These are phyloP conservation scores for Cutaneotrichosporon arboriforme DNA, from an alignment of 1,284 basidiomycete genomes.

Conservation along the genomic window DNA sequence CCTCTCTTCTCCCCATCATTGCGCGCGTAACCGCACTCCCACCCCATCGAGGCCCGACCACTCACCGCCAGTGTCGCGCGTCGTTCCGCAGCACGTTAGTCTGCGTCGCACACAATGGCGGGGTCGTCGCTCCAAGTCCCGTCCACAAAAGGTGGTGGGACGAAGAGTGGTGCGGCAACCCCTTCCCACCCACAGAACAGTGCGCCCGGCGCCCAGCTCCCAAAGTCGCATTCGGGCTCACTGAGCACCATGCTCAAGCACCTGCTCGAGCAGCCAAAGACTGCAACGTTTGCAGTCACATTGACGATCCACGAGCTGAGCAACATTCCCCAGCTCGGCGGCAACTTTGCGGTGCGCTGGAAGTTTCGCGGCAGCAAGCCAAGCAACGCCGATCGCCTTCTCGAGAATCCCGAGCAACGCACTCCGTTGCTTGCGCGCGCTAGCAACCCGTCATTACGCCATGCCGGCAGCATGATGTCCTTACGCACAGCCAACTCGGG, in stretches of 20 bases:
- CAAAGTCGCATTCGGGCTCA: neutral
- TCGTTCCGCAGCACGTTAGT: too few species aligned
- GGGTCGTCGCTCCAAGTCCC: too few species aligned
- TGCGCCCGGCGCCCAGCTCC: neutral
- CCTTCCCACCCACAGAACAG: too few species aligned
- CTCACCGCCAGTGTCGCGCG: too few species aligned
- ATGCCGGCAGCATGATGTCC: constrained; percentile 1
- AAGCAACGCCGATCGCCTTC: constrained; percentile 13
- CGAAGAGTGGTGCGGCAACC: too few species aligned
- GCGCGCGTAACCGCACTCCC: too few species aligned
- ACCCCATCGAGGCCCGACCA: too few species aligned
- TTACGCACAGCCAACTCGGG: neutral
- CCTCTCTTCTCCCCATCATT: too few species aligned
- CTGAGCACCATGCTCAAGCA: constrained; percentile 16
- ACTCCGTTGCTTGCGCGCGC: neutral
- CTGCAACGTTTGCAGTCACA: constrained; percentile 30
- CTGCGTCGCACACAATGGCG: too few species aligned
- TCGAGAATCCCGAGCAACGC: constrained; percentile 9
- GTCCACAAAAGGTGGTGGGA: too few species aligned
- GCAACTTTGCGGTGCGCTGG: constrained; percentile 36
- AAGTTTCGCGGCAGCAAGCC: constrained; percentile 38
- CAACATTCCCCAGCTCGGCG: constrained; percentile 41
- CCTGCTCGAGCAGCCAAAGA: constrained; percentile 28
- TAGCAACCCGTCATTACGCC: neutral
- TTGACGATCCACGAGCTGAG: constrained; percentile 37